phyloP scores from a whole-genome alignment of 768 basidiomycete species.

The Porphyrellus cyaneotinctus region DNA sequence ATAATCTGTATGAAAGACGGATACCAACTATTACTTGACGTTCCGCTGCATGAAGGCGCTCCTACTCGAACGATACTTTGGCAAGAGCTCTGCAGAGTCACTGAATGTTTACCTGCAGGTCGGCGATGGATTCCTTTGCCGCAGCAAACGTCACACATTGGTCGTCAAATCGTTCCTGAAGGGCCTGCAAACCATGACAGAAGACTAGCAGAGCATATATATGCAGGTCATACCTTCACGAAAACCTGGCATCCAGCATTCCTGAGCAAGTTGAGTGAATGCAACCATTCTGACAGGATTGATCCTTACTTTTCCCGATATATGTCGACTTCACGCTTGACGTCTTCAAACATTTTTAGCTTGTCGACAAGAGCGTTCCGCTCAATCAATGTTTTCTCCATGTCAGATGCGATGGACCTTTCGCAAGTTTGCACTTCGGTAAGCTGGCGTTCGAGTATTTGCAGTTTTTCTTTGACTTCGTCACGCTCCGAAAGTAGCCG shows the following conservation, averaged over 20 bases:
- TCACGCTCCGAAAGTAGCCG: slow-evolving; percentile 27
- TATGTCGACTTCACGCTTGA: slow-evolving; percentile 17
- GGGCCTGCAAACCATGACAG: slow-evolving; percentile 29
- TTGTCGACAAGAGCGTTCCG: slow-evolving; percentile 21
- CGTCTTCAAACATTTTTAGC: slow-evolving; percentile 13
- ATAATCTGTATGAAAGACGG: neutral
- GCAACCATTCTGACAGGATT: neutral
- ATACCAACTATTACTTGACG: slow-evolving; percentile 16
- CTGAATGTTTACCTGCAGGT: slow-evolving; percentile 40
- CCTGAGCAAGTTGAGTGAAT: slow-evolving; percentile 10
- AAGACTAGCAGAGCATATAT: neutral
- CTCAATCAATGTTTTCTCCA: slow-evolving; percentile 16
- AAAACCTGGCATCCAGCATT: slow-evolving; percentile 18
- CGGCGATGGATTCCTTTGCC: slow-evolving; percentile 51
- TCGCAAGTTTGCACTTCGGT: slow-evolving; percentile 18
- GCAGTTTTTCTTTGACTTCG: slow-evolving; percentile 14
- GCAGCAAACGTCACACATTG: slow-evolving; percentile 50
- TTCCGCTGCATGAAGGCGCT: slow-evolving; percentile 21
- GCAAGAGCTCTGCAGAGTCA: neutral
- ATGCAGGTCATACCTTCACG: slow-evolving; percentile 19
- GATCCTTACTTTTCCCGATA: slow-evolving; percentile 27
- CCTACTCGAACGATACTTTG: slow-evolving; percentile 10
- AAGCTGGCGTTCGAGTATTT: slow-evolving; percentile 13
- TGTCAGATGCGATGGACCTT: slow-evolving; percentile 14
- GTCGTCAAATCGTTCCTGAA: slow-evolving; percentile 60